Conservation (phyloP, 441 rosid species). For the Mallotus repandus region DNA sequence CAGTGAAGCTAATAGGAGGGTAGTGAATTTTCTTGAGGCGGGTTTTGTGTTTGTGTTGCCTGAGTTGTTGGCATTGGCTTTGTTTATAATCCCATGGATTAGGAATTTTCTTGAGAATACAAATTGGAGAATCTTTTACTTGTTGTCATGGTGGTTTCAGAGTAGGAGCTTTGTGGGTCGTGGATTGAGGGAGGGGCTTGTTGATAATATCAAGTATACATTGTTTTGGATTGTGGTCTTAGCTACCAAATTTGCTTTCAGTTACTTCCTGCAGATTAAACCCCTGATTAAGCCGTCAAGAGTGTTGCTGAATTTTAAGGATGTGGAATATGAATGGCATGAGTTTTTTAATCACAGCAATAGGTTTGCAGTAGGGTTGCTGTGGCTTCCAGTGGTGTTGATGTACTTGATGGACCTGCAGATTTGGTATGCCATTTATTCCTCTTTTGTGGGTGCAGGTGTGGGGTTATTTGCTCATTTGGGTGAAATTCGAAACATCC, state of each 20-base stretch:
- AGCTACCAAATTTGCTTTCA: conserved; percentile 71
- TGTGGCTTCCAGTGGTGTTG: conserved; percentile 87
- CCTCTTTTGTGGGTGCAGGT: conserved; percentile 71
- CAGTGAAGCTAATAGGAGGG: conserved; percentile 36
- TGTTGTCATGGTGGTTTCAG: conserved; percentile 93
- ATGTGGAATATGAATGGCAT: conserved; percentile 61
- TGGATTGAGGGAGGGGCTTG: conserved; percentile 82
- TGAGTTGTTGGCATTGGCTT: conserved; percentile 59
- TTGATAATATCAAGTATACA: conserved; percentile 71
- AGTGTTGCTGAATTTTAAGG: conserved; percentile 39
- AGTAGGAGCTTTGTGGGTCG: conserved; percentile 83
- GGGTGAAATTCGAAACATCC: conserved; percentile 88
- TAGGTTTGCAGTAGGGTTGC: conserved; percentile 64
- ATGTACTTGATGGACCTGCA: conserved; percentile 88
- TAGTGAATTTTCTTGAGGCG: conserved; percentile 55
- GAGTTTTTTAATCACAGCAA: conserved; percentile 53
- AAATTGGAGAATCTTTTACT: conserved; percentile 71
- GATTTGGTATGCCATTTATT: conserved; percentile 83
- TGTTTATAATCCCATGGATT: conserved; percentile 77
- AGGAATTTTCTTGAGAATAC: conserved; percentile 76
- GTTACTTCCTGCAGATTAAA: conserved; percentile 82
- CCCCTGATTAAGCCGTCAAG: conserved; percentile 74
- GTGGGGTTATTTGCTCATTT: conserved; percentile 83
- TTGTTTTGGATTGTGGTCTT: conserved; percentile 72
- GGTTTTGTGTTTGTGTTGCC: conserved; percentile 62